phyloP scores from a whole-genome alignment of 495 filamentous ascomycete genomes.

The Penicillium subrubescens region DNA sequence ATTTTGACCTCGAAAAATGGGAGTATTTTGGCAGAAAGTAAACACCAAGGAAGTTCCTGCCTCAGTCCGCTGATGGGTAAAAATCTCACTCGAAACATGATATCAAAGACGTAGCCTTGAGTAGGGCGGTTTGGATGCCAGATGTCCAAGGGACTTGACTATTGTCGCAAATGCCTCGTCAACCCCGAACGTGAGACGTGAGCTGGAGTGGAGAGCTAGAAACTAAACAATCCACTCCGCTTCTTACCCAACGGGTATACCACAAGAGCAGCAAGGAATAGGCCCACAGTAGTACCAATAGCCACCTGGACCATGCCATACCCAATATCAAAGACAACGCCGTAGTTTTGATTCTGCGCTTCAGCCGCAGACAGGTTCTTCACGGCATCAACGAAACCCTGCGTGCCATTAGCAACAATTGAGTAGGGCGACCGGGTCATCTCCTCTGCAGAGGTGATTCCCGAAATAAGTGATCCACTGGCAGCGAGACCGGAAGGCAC shows the following conservation, averaged over 20 bases:
- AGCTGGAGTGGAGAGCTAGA: slow-evolving; percentile 45
- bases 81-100: background rate
- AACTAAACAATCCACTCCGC: slow-evolving; percentile 85
- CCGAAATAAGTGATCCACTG: slow-evolving; percentile 78
- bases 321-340: slow-evolving; percentile 79
- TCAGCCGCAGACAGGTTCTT: slow-evolving; percentile 34
- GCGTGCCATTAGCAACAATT: slow-evolving; percentile 51
- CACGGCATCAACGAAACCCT: slow-evolving; percentile 49
- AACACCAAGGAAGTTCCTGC: slow-evolving; percentile 10
- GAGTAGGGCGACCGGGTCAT: slow-evolving; percentile 58
- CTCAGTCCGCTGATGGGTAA: slow-evolving; percentile 4
- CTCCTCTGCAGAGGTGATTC: slow-evolving; percentile 79
- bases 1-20: background rate
- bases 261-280: slow-evolving; percentile 82
- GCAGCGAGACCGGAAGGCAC: slow-evolving; percentile 90
- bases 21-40: background rate
- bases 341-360: slow-evolving; percentile 32
- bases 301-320: slow-evolving; percentile 90
- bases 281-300: slow-evolving; percentile 87
- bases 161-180: background rate
- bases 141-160: background rate
- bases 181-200: no score
- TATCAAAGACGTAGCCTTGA: background rate
- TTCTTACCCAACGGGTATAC: slow-evolving; percentile 93
- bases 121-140: background rate